Evolutionary conservation across 352 stramenopile genomes (phyloP), one percentile per base, ranked within the genome.

Genomic region (Phytopythium vexans): DNA sequence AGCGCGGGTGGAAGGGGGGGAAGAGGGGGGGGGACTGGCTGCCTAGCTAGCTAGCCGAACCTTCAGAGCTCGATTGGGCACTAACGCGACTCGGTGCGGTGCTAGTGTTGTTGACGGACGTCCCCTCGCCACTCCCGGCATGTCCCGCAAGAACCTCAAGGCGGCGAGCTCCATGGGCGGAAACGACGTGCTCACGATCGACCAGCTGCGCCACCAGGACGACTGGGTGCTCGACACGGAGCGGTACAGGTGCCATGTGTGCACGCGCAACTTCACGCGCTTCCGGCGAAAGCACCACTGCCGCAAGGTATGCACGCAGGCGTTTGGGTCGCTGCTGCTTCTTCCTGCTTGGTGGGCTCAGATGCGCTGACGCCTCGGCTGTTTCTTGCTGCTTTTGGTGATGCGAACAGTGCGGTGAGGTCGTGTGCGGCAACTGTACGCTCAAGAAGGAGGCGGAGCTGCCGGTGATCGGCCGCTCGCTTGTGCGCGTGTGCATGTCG

Each of bases 261-360:
- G 85, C 68, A 95, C 83, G 66, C 64, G 85, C 41, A 95, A 95
- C 72, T 95, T 95, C 49, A 89, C 77, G 66, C 83, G 80, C 58
- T 92, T 95, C 56, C 81, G 85, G 45, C 81, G 85, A 86, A 93
- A 93, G 72, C 85, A 95, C 52, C 85, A 95, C 60, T 95, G 85
- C 68, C 82, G 85, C 62, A 91, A 93, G 75, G 83, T 93, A 58
- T 38, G 59, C 38, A 10, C 15, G 27, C 21, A 4, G 6, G 7
- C 27, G 11, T 16, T 50, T 12, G 3, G 7, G 9, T 35, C 27
- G 16, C 48, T 36, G 39, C 33, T 37, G 4, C 3, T 9, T 37
- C 37, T 27, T 16, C 14, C 32, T 46, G 14, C 37, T 58, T 33
- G 9, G 58, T 58, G 36, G 9, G 53, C 31, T 60, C 10, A 35